These are phyloP conservation scores for Geosiphon pyriformis DNA, from an alignment of 192 early-diverging fungal genomes.

Conservation along the genomic window DNA sequence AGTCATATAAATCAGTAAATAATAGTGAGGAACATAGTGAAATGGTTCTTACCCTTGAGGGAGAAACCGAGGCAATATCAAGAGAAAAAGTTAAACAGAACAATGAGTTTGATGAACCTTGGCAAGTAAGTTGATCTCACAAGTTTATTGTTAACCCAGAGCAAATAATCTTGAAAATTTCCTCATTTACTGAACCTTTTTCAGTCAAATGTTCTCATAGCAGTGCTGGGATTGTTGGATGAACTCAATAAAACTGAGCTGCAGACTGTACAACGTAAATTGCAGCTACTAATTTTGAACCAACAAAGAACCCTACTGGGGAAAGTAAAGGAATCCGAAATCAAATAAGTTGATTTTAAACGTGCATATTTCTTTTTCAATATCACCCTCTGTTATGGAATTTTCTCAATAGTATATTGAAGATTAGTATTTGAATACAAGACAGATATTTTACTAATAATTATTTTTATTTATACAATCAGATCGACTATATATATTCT, in stretches of 20 bases:
- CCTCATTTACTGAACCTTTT: background rate
- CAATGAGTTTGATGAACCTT: background rate
- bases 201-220: constrained; percentile 18
- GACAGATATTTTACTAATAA: no score
- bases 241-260: constrained; percentile 15
- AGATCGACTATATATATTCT: no score
- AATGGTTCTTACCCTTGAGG: background rate
- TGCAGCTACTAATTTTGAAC: constrained; percentile 10
- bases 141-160: background rate
- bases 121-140: constrained; percentile 1
- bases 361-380: no score
- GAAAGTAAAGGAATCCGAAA: no score
- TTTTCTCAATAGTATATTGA: no score
- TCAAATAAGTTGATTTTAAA: no score
- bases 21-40: background rate
- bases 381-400: no score
- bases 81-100: background rate
- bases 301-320: background rate
- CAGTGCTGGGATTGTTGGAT: constrained; percentile 16
- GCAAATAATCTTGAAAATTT: background rate
- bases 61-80: background rate
- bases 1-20: constrained; percentile 1
- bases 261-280: constrained; percentile 17
- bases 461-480: no score
- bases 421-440: no score